These are phyloP conservation scores for Detonula confervacea DNA, from an alignment of 352 stramenopile species.

Conservation along the genomic window DNA sequence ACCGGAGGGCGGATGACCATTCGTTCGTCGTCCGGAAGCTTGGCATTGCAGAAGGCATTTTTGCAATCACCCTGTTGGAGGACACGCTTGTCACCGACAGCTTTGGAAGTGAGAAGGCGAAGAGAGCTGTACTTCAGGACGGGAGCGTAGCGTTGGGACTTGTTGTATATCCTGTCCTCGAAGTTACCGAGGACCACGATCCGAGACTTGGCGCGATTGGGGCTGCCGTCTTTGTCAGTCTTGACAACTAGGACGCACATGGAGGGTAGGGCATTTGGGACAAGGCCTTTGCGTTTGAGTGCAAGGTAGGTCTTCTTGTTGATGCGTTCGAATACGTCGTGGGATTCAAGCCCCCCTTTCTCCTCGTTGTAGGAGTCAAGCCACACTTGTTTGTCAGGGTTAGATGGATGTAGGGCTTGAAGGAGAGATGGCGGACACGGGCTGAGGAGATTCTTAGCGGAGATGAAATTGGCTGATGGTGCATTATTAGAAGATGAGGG, in stretches of 20 bases:
- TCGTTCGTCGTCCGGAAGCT: conserved; percentile 13
- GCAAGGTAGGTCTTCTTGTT: not conserved
- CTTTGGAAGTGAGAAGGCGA: conserved; percentile 6
- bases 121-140: conserved; percentile 6
- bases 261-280: not conserved
- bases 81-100: not conserved
- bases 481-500: not conserved
- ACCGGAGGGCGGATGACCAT: conserved; percentile 7
- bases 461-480: too few relatives aligned
- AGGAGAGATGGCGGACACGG: not conserved
- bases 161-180: not conserved
- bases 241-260: conserved; percentile 3
- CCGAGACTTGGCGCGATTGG: not conserved
- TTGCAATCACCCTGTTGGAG: conserved; percentile 25
- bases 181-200: conserved; percentile 10
- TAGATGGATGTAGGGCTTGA: not conserved
- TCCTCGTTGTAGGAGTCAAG: not conserved
- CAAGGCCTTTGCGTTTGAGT: not conserved
- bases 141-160: not conserved
- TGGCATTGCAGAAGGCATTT: conserved; percentile 26
- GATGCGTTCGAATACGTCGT: not conserved
- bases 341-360: not conserved
- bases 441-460: too few relatives aligned
- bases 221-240: not conserved
- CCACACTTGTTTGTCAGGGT: not conserved